phyloP scores from a whole-genome alignment of 768 basidiomycete genomes.

The Floccularia luteovirens region DNA sequence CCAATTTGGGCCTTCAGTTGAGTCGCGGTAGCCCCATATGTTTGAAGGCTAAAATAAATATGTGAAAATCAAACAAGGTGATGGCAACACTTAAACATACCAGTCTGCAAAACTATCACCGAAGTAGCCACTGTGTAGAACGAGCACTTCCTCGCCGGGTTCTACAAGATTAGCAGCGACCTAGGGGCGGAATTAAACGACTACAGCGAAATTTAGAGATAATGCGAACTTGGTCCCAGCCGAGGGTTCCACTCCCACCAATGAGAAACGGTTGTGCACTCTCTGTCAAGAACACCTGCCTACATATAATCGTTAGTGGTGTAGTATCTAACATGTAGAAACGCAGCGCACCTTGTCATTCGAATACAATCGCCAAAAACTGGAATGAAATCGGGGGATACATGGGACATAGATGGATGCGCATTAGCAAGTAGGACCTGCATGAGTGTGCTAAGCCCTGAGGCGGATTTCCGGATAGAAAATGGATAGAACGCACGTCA shows the following conservation, averaged over 20 bases:
- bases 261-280: slow-evolving; percentile 88
- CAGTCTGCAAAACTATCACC: slow-evolving; percentile 87
- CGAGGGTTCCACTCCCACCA: slow-evolving; percentile 90
- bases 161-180: slow-evolving; percentile 90
- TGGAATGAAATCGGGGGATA: slow-evolving; percentile 81
- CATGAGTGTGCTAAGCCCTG: background rate
- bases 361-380: slow-evolving; percentile 86
- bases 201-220: slow-evolving; percentile 2
- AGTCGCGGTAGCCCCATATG: slow-evolving; percentile 85
- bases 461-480: slow-evolving; percentile 7
- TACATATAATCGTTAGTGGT: slow-evolving; percentile 13
- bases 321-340: background rate
- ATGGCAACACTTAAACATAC: slow-evolving; percentile 28
- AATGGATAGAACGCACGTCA: slow-evolving; percentile 19
- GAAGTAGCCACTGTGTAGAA: slow-evolving; percentile 90
- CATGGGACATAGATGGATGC: slow-evolving; percentile 83
- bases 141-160: slow-evolving; percentile 68
- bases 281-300: slow-evolving; percentile 73
- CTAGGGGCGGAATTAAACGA: slow-evolving; percentile 23
- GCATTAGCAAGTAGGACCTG: slow-evolving; percentile 92
- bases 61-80: background rate
- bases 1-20: slow-evolving; percentile 83
- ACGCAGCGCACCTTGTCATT: slow-evolving; percentile 56
- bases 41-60: slow-evolving; percentile 47
- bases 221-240: slow-evolving; percentile 81